Evolutionary conservation across 2,329 filamentous ascomycete genomes (phyloP).

Genomic region (Corniculantispora saksenae): DNA sequence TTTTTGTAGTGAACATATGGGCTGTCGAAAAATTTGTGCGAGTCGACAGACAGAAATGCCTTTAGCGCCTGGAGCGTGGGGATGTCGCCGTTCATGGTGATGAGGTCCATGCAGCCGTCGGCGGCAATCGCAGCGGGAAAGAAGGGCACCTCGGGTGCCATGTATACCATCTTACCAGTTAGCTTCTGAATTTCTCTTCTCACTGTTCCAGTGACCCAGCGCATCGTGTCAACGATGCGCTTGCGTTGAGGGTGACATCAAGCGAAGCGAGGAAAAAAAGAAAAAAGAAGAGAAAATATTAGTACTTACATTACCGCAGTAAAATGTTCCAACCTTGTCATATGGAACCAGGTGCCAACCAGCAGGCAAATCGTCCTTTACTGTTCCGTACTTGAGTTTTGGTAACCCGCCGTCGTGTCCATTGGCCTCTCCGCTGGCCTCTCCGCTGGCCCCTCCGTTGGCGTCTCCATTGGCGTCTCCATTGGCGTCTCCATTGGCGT

Average conservation of each 20-base stretch:
- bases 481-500: not conserved
- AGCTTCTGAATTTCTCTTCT: slow-evolving; percentile 20
- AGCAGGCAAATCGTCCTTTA: slow-evolving; percentile 72
- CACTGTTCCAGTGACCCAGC: not conserved
- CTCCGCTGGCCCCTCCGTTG: too few relatives aligned
- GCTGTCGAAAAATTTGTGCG: slow-evolving; percentile 77
- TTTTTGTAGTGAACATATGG: slow-evolving; percentile 79
- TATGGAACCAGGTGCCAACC: slow-evolving; percentile 75
- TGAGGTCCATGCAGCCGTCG: slow-evolving; percentile 83
- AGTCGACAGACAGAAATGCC: slow-evolving; percentile 71
- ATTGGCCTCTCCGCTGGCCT: too few relatives aligned
- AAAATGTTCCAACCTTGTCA: slow-evolving; percentile 86
- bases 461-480: slow-evolving; percentile 18
- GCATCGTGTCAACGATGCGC: not conserved
- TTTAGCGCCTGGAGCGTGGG: slow-evolving; percentile 64
- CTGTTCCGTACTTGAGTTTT: slow-evolving; percentile 73
- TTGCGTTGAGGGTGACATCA: not conserved
- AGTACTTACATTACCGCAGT: slow-evolving; percentile 75
- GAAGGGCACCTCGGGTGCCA: slow-evolving; percentile 85
- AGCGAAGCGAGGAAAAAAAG: not conserved
- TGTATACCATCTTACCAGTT: slow-evolving; percentile 71
- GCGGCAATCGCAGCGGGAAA: slow-evolving; percentile 80
- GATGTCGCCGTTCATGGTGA: slow-evolving; percentile 78
- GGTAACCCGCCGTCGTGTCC: slow-evolving; percentile 61
- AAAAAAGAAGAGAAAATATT: not conserved